Conservation (phyloP, 1,139 yeast genomes). For the Tardiomyces blankii region DNA sequence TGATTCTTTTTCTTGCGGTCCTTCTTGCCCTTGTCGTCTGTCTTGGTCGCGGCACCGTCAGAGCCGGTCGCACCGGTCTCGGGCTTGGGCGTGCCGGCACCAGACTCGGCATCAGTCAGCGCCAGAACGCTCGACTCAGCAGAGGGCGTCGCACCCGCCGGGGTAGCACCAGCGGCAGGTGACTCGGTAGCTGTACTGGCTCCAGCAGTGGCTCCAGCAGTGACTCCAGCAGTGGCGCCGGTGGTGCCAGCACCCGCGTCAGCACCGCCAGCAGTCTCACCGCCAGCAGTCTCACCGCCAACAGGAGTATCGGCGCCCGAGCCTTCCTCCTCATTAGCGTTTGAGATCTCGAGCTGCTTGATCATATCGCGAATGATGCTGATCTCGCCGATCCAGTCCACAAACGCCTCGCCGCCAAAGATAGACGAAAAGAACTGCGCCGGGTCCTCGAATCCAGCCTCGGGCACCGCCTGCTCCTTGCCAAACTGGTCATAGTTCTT, state of each 20-base stretch:
- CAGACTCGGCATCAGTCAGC: neutral
- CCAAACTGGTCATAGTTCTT: constrained; percentile 77
- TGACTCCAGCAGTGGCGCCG: constrained; percentile 2
- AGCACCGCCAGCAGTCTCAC: neutral
- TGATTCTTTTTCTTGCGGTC: constrained; percentile 29
- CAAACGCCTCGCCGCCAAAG: constrained; percentile 90
- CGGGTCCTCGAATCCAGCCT: constrained; percentile 83
- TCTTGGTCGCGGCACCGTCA: constrained; percentile 11
- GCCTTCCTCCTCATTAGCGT: constrained; percentile 69
- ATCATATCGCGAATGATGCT: constrained; percentile 73
- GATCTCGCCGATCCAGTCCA: constrained; percentile 81
- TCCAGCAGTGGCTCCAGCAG: constrained; percentile 4
- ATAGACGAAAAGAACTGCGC: constrained; percentile 76
- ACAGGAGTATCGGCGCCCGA: constrained; percentile 8
- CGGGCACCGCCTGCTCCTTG: constrained; percentile 71
- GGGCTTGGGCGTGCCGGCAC: neutral
- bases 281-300: neutral
- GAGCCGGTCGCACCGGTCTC: constrained; percentile 13
- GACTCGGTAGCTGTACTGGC: constrained; percentile 2
- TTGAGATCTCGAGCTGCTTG: constrained; percentile 60
- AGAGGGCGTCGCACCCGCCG: constrained; percentile 3
- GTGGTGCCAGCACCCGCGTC: constrained; percentile 2
- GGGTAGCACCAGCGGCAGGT: constrained; percentile 3
- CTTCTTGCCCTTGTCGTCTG: constrained; percentile 1
- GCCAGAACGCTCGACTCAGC: constrained; percentile 2